Conservation (phyloP, 2,329 filamentous ascomycete genomes). For the Knoxdaviesia capensis region DNA sequence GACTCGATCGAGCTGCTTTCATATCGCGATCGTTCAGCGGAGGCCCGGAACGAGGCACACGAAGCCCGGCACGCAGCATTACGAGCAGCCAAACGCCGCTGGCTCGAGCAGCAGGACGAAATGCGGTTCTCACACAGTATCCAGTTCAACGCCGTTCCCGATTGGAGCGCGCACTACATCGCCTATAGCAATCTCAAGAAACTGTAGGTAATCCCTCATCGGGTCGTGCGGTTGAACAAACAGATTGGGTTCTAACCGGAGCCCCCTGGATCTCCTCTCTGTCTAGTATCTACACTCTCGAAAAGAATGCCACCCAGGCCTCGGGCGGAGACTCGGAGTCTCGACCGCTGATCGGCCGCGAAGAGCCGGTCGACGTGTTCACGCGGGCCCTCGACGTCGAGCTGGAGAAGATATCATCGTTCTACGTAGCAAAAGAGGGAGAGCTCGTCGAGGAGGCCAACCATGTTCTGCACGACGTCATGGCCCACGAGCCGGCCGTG, state of each 20-base stretch:
- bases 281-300: slow-evolving; percentile 78
- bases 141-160: slow-evolving; percentile 98
- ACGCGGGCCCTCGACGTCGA: slow-evolving; percentile 66
- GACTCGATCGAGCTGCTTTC: too few species aligned
- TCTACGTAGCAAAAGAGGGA: slow-evolving; percentile 74
- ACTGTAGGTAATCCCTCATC: slow-evolving; percentile 39
- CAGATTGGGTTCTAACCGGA: not conserved
- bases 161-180: slow-evolving; percentile 97
- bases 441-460: slow-evolving; percentile 72
- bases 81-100: slow-evolving; percentile 41
- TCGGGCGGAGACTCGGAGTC: slow-evolving; percentile 55
- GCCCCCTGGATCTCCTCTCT: not conserved
- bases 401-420: slow-evolving; percentile 81
- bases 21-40: not conserved
- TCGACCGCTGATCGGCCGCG: slow-evolving; percentile 55
- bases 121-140: slow-evolving; percentile 99
- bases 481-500: slow-evolving; percentile 42
- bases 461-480: slow-evolving; percentile 55
- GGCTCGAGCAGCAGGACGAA: slow-evolving; percentile 56
- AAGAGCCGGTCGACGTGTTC: slow-evolving; percentile 68
- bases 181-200: slow-evolving; percentile 98
- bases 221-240: not conserved
- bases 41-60: slow-evolving; percentile 10
- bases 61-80: slow-evolving; percentile 19
- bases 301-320: slow-evolving; percentile 48